Evolutionary conservation across 106 monocot genomes (phyloP).

Genomic region (Vanilla planifolia): DNA sequence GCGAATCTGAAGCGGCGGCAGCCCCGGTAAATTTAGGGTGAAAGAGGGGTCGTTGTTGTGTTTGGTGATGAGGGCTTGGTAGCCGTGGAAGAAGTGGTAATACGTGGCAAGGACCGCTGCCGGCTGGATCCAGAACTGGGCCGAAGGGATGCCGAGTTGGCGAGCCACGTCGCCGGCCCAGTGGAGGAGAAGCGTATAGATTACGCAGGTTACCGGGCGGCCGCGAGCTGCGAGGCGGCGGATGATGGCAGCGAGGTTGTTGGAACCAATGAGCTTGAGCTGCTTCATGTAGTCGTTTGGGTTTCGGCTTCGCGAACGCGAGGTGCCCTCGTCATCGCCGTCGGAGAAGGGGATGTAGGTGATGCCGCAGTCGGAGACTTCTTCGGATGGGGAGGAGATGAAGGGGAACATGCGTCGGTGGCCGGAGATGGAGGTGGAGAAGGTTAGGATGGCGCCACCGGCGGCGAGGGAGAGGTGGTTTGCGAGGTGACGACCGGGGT

Average conservation of each 20-base stretch:
- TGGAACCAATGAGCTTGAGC: constrained; percentile 2
- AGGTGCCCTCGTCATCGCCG: constrained; percentile 29
- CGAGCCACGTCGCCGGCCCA: constrained; percentile 27
- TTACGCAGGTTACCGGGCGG: constrained; percentile 26
- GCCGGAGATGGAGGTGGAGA: constrained; percentile 1
- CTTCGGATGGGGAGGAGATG: neutral
- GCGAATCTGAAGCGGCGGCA: constrained; percentile 11
- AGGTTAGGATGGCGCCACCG: constrained; percentile 4
- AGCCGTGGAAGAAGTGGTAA: constrained; percentile 39
- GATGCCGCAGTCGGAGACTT: constrained; percentile 6
- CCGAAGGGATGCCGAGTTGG: constrained; percentile 22
- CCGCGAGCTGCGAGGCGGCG: constrained; percentile 5
- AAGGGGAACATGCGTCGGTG: constrained; percentile 9
- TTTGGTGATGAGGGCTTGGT: constrained; percentile 8
- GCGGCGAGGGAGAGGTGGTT: neutral
- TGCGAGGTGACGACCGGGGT: constrained; percentile 7
- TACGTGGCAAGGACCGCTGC: constrained; percentile 17
- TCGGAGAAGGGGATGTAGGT: constrained; percentile 36
- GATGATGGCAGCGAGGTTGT: constrained; percentile 11
- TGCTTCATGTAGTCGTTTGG: neutral
- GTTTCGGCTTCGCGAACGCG: constrained; percentile 18
- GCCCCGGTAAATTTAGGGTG: constrained; percentile 14
- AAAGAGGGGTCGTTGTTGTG: constrained; percentile 11
- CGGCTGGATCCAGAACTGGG: constrained; percentile 47
- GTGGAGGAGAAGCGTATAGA: constrained; percentile 23